Conservation (phyloP, 805 yeast species). For the Dipodascus albidus region DNA sequence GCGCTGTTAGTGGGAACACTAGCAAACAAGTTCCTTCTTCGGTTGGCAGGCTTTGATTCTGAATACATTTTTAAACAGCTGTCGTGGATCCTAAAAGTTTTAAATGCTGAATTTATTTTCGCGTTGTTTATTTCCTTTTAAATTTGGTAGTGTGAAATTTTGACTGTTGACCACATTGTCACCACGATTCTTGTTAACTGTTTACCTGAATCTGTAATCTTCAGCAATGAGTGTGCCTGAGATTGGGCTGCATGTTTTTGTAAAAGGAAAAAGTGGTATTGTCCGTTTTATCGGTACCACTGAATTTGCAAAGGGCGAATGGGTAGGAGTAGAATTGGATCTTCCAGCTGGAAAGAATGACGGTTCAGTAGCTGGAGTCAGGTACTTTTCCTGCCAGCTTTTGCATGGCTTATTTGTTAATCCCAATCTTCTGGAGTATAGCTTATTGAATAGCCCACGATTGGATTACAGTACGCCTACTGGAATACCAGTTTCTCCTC, state of each 20-base stretch:
- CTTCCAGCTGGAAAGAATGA: conserved; percentile 79
- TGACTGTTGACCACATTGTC: no score
- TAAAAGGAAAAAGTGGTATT: conserved; percentile 24
- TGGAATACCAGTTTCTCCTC: neutral
- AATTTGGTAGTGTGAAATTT: no score
- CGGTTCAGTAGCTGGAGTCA: conserved; percentile 54
- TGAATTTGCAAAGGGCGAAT: conserved; percentile 34
- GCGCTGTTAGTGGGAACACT: conserved; percentile 2
- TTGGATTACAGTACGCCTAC: neutral
- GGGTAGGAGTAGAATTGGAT: conserved; percentile 83
- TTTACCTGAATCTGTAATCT: neutral
- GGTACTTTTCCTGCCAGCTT: conserved; percentile 42
- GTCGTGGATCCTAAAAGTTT: neutral
- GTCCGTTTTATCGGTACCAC: conserved; percentile 57
- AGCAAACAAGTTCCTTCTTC: conserved; percentile 6
- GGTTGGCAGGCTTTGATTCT: conserved; percentile 1
- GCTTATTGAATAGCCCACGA: neutral
- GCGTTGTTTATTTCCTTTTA: neutral
- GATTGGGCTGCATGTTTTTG: conserved; percentile 11
- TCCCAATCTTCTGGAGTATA: conserved; percentile 34
- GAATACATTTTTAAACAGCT: neutral
- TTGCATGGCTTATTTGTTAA: conserved; percentile 74
- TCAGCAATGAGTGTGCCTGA: conserved; percentile 1
- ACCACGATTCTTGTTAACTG: no score
- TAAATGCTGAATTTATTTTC: neutral